These are phyloP conservation scores for Scedosporium apiospermum DNA, from an alignment of 2,329 filamentous ascomycete genomes.

Conservation along the genomic window DNA sequence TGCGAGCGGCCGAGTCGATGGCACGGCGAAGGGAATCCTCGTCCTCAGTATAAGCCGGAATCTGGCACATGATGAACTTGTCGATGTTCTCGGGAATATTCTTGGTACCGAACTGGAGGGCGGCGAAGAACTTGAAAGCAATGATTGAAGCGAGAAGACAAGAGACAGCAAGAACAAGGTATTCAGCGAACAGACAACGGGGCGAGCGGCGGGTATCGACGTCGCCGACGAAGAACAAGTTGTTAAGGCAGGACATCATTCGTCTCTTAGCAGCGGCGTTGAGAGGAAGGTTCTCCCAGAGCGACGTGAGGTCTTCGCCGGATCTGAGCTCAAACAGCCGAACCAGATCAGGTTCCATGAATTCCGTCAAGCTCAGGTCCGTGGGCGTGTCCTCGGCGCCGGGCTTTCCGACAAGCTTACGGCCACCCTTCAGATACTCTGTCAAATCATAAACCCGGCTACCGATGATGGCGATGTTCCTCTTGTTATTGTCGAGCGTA, in stretches of 20 bases:
- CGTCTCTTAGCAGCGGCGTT: slow-evolving; percentile 44
- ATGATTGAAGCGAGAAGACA: slow-evolving; percentile 73
- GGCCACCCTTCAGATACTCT: slow-evolving; percentile 68
- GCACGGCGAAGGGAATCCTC: slow-evolving; percentile 95
- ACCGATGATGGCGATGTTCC: slow-evolving; percentile 67
- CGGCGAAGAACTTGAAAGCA: slow-evolving; percentile 92
- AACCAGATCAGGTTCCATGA: slow-evolving; percentile 70
- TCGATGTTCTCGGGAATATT: slow-evolving; percentile 92
- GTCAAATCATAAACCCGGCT: slow-evolving; percentile 82
- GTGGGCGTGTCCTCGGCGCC: slow-evolving; percentile 39
- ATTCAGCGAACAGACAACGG: slow-evolving; percentile 78
- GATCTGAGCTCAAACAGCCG: slow-evolving; percentile 66
- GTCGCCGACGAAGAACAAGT: slow-evolving; percentile 88
- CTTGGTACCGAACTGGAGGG: slow-evolving; percentile 85
- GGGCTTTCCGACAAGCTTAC: slow-evolving; percentile 46
- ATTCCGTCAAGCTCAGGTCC: slow-evolving; percentile 50
- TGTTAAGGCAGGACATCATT: slow-evolving; percentile 81
- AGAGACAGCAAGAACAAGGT: slow-evolving; percentile 80
- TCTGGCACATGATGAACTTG: slow-evolving; percentile 97
- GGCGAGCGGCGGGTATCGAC: slow-evolving; percentile 83
- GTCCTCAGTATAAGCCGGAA: slow-evolving; percentile 96
- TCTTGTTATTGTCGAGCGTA: slow-evolving; percentile 39
- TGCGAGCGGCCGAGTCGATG: slow-evolving; percentile 89
- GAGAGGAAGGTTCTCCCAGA: slow-evolving; percentile 65
- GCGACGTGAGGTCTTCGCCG: slow-evolving; percentile 73